Percentiles rank a stretch among this genome's conserved stretches.
These are phyloP conservation scores for Pythium vanterpoolii DNA, from an alignment of 352 stramenopile genomes.

Conservation along the genomic window DNA sequence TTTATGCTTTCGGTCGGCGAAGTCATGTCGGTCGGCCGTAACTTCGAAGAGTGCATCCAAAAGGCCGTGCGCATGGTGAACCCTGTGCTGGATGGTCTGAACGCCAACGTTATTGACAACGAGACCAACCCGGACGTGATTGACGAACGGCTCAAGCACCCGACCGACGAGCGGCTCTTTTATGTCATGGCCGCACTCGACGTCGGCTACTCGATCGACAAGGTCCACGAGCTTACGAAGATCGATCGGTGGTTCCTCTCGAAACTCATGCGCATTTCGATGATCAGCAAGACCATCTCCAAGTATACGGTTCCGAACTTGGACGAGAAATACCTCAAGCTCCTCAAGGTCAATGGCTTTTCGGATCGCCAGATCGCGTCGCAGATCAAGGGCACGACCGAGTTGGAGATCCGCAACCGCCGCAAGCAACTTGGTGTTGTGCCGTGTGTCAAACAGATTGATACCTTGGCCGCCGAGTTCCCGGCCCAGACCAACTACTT, in stretches of 20 bases:
- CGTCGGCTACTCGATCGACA: slow-evolving; percentile 91
- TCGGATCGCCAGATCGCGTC: slow-evolving; percentile 89
- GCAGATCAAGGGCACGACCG: slow-evolving; percentile 63
- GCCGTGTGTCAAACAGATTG: slow-evolving; percentile 98
- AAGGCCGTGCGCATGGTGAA: slow-evolving; percentile 95
- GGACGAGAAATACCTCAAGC: slow-evolving; percentile 37
- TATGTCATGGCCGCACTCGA: slow-evolving; percentile 86
- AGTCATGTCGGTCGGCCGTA: slow-evolving; percentile 96
- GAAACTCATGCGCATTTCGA: slow-evolving; percentile 70
- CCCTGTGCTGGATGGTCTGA: slow-evolving; percentile 53
- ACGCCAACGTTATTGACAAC: slow-evolving; percentile 63
- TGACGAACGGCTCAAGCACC: slow-evolving; percentile 55
- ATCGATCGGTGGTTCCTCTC: slow-evolving; percentile 99
- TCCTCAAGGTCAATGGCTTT: slow-evolving; percentile 87
- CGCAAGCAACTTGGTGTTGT: slow-evolving; percentile 88
- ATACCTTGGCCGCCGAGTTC: slow-evolving; percentile 98
- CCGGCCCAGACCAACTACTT: slow-evolving; percentile 98
- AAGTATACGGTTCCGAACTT: slow-evolving; percentile 61
- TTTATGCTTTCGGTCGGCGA: slow-evolving; percentile 96
- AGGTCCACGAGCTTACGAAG: slow-evolving; percentile 98
- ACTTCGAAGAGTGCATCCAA: slow-evolving; percentile 97
- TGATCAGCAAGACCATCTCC: slow-evolving; percentile 83
- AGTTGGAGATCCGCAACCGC: slow-evolving; percentile 65
- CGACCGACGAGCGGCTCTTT: slow-evolving; percentile 82
- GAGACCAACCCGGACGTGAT: slow-evolving; percentile 72